These are phyloP conservation scores for Leccinum boreale DNA, from an alignment of 768 basidiomycete genomes.

Conservation along the genomic window DNA sequence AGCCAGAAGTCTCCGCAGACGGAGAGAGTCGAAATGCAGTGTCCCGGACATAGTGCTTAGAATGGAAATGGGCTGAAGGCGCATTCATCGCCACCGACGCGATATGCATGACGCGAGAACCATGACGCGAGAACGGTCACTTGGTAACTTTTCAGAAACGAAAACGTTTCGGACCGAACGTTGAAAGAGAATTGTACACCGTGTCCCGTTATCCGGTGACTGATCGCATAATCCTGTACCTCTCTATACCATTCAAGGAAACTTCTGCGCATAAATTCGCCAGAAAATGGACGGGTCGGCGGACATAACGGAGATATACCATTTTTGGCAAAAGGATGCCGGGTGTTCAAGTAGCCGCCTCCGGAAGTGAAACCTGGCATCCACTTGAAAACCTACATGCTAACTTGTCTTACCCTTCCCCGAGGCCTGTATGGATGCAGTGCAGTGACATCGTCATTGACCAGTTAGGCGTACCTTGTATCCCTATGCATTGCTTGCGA, in stretches of 20 bases:
- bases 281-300: not conserved
- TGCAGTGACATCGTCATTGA: constrained; percentile 20
- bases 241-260: constrained; percentile 6
- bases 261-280: not conserved
- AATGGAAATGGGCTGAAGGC: constrained; percentile 18
- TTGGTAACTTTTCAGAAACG: constrained; percentile 7
- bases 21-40: constrained; percentile 26
- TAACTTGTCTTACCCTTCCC: constrained; percentile 3
- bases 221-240: constrained; percentile 25
- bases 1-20: constrained; percentile 29
- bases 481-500: constrained; percentile 18
- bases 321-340: constrained; percentile 1
- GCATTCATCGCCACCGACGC: constrained; percentile 31
- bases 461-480: constrained; percentile 16
- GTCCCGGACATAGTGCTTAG: constrained; percentile 29
- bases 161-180: constrained; percentile 7
- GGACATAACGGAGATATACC: constrained; percentile 1
- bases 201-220: constrained; percentile 21
- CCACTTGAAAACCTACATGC: constrained; percentile 3
- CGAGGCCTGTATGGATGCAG: constrained; percentile 13
- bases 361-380: constrained; percentile 11
- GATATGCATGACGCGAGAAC: constrained; percentile 19
- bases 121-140: constrained; percentile 17
- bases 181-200: constrained; percentile 6
- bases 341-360: constrained; percentile 21